These are phyloP conservation scores for Acmispon strigosus DNA, from an alignment of 306 rosid species.

Conservation along the genomic window DNA sequence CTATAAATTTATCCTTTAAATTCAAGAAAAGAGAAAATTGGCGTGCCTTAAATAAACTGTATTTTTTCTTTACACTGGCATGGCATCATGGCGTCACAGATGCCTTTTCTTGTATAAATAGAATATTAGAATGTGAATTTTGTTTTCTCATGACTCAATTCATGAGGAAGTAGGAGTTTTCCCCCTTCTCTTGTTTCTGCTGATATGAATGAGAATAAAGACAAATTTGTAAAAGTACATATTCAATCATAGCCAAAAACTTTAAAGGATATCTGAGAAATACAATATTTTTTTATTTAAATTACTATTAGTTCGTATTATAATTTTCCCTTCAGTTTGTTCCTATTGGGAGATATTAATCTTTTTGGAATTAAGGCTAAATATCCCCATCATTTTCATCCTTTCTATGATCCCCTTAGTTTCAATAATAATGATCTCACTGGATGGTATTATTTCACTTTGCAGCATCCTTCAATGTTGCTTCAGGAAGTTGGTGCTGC, in stretches of 20 bases:
- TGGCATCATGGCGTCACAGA: not conserved
- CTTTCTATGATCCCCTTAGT: not conserved
- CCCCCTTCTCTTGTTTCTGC: not conserved
- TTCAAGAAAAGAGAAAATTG: not conserved
- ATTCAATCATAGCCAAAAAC: not conserved
- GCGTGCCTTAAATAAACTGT: not conserved
- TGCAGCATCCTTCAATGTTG: conserved; percentile 54
- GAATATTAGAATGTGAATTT: not conserved
- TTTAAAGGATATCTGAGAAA: not conserved
- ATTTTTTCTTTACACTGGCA: not conserved
- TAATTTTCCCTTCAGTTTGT: not conserved
- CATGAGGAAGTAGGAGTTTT: not conserved
- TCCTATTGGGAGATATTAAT: not conserved
- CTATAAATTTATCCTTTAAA: too few relatives aligned
- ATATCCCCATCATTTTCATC: not conserved
- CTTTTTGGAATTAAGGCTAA: conserved; percentile 2
- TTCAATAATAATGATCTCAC: conserved; percentile 8
- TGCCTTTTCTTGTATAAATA: not conserved
- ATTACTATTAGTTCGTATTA: not conserved
- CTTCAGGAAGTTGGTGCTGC: conserved; percentile 70
- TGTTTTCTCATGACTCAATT: not conserved
- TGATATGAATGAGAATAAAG: not conserved
- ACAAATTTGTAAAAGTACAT: not conserved
- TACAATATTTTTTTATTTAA: not conserved
- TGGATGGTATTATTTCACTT: conserved; percentile 17